phyloP scores from a whole-genome alignment of 1,139 yeast genomes.

The Taphrina pruni region DNA sequence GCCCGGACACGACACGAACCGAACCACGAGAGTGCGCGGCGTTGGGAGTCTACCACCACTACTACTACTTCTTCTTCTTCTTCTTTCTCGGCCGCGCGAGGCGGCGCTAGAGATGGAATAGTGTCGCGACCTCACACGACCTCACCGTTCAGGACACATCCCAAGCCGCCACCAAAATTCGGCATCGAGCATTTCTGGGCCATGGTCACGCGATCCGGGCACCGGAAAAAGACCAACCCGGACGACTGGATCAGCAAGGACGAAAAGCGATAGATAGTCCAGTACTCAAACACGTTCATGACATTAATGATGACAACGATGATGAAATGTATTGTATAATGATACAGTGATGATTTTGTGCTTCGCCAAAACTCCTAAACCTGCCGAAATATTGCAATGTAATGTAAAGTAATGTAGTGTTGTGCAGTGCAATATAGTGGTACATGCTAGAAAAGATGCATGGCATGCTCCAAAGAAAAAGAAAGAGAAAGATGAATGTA shows the following conservation, averaged over 20 bases:
- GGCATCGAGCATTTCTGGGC: constrained; percentile 67
- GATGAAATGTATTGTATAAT: too few relatives aligned
- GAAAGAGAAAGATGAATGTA: too few relatives aligned
- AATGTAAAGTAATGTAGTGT: too few relatives aligned
- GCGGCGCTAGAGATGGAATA: constrained; percentile 18
- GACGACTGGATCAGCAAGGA: constrained; percentile 26
- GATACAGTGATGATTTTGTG: neutral
- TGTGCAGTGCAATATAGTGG: too few relatives aligned
- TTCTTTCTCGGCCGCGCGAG: neutral
- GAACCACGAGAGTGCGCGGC: constrained; percentile 38
- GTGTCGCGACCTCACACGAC: constrained; percentile 31
- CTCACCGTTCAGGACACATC: constrained; percentile 35
- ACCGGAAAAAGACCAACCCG: constrained; percentile 58
- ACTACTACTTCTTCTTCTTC: too few relatives aligned
- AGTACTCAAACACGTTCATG: too few relatives aligned
- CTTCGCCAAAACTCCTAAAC: constrained; percentile 11
- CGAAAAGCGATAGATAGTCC: neutral
- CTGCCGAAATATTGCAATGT: too few relatives aligned
- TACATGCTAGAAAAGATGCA: neutral
- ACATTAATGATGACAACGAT: too few relatives aligned
- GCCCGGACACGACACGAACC: constrained; percentile 30
- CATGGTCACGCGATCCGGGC: constrained; percentile 67
- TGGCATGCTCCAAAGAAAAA: too few relatives aligned
- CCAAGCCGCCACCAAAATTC: constrained; percentile 58
- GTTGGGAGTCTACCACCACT: constrained; percentile 9